Conservation (phyloP, 2,329 filamentous ascomycete species). For the Neofusicoccum ribis region DNA sequence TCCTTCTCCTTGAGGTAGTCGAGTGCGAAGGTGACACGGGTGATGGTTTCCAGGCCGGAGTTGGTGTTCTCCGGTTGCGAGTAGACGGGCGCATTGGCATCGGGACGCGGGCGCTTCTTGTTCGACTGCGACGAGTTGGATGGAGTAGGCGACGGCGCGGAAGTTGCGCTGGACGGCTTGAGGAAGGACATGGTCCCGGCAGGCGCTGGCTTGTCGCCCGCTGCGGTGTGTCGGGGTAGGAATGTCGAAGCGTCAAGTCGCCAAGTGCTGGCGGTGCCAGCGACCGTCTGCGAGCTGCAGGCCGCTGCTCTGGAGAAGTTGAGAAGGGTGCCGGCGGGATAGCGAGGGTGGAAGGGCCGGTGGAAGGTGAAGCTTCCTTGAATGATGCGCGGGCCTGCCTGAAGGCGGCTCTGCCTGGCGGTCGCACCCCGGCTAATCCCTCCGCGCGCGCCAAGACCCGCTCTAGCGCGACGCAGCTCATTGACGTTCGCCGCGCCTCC, state of each 20-base stretch:
- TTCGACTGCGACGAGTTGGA: slow-evolving; percentile 39
- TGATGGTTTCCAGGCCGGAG: slow-evolving; percentile 78
- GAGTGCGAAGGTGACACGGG: slow-evolving; percentile 84
- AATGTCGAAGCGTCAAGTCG: not conserved
- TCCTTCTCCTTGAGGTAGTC: slow-evolving; percentile 64
- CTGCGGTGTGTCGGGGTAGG: not conserved
- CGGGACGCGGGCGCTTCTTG: slow-evolving; percentile 61
- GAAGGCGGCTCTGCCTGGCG: not conserved
- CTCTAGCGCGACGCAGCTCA: slow-evolving; percentile 14
- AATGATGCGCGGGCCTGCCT: not conserved
- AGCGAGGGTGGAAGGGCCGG: not conserved
- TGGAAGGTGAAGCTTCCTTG: not conserved
- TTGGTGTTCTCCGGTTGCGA: slow-evolving; percentile 76
- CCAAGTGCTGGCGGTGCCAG: not conserved
- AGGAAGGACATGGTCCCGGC: slow-evolving; percentile 36
- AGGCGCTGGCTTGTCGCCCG: not conserved
- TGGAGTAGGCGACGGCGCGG: slow-evolving; percentile 63
- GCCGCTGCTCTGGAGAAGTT: not conserved
- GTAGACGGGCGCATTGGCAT: slow-evolving; percentile 57
- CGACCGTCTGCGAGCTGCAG: not conserved
- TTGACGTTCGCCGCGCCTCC: slow-evolving; percentile 17
- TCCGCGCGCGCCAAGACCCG: not conserved
- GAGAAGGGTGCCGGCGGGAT: not conserved
- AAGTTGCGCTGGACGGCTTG: slow-evolving; percentile 35
- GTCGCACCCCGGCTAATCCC: not conserved